These are phyloP conservation scores for Mycena pura DNA, from an alignment of 768 basidiomycete species.

Conservation along the genomic window DNA sequence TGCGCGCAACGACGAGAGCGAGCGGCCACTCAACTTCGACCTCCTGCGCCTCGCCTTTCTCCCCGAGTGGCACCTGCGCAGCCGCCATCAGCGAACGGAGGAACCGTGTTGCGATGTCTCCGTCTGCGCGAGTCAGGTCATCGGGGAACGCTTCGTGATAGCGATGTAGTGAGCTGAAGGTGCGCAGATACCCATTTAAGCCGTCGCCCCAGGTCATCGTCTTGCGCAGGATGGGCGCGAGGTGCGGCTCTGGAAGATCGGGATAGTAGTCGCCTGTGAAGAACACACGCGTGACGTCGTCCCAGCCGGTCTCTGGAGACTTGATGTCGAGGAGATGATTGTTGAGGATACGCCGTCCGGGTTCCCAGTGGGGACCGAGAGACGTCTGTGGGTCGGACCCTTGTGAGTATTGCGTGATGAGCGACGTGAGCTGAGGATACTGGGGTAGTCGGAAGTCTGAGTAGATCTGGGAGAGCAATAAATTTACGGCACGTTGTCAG, in stretches of 20 bases:
- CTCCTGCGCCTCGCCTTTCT: slow-evolving; percentile 44
- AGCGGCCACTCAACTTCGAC: slow-evolving; percentile 56
- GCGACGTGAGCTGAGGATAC: slow-evolving; percentile 61
- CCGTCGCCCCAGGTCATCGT: slow-evolving; percentile 66
- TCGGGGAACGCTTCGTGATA: slow-evolving; percentile 69
- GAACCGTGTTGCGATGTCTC: slow-evolving; percentile 71
- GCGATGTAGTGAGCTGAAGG: slow-evolving; percentile 73
- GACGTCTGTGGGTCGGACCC: slow-evolving; percentile 59
- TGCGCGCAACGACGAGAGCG: slow-evolving; percentile 20
- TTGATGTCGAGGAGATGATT: slow-evolving; percentile 68
- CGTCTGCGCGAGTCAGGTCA: slow-evolving; percentile 55
- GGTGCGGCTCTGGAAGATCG: slow-evolving; percentile 37
- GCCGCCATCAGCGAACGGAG: slow-evolving; percentile 59
- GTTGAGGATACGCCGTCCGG: slow-evolving; percentile 79
- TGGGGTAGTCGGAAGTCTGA: slow-evolving; percentile 75
- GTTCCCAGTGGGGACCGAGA: slow-evolving; percentile 80
- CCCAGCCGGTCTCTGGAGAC: slow-evolving; percentile 37
- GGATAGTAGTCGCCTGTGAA: slow-evolving; percentile 61
- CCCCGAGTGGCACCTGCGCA: slow-evolving; percentile 37
- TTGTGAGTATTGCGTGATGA: slow-evolving; percentile 69
- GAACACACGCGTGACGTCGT: slow-evolving; percentile 57
- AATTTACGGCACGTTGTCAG: neutral
- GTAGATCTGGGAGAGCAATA: slow-evolving; percentile 51
- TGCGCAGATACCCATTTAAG: slow-evolving; percentile 71
- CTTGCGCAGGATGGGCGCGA: slow-evolving; percentile 62